phyloP scores from a whole-genome alignment of 2,329 filamentous ascomycete genomes.

The Penicillium sp. region DNA sequence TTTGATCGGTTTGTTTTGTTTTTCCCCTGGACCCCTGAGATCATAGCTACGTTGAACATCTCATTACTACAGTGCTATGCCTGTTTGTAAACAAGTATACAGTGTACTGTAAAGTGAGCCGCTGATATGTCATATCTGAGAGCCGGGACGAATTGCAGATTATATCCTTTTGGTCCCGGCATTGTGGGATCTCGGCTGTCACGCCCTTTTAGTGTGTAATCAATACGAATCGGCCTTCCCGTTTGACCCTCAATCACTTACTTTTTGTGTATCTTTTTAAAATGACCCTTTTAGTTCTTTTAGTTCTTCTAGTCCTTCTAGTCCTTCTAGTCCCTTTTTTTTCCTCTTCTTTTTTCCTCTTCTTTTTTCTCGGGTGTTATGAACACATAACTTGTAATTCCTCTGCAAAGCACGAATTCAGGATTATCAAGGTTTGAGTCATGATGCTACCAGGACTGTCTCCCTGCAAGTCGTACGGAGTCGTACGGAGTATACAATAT shows the following conservation, averaged over 20 bases:
- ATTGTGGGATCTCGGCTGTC: conserved; percentile 6
- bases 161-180: conserved; percentile 1
- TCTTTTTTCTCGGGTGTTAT: too few relatives aligned
- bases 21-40: not conserved
- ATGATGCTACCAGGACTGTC: not conserved
- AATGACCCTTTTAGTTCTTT: conserved; percentile 6
- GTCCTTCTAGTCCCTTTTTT: conserved; percentile 5
- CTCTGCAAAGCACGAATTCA: too few relatives aligned
- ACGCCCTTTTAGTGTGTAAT: conserved; percentile 5
- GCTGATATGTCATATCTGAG: not conserved
- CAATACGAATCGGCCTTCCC: conserved; percentile 18
- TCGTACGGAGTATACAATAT: conserved; percentile 1
- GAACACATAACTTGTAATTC: too few relatives aligned
- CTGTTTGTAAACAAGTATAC: not conserved
- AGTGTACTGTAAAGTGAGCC: not conserved
- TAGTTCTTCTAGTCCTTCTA: conserved; percentile 7
- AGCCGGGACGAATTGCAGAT: not conserved
- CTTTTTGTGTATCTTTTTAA: not conserved
- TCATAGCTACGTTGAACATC: not conserved
- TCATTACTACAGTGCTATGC: not conserved
- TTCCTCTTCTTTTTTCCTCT: too few relatives aligned
- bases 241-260: conserved; percentile 1
- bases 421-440: not conserved
- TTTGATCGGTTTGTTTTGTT: conserved; percentile 7
- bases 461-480: not conserved